These are phyloP conservation scores for Nannochloropsis salina DNA, from an alignment of 108 stramenopile species.

Conservation along the genomic window DNA sequence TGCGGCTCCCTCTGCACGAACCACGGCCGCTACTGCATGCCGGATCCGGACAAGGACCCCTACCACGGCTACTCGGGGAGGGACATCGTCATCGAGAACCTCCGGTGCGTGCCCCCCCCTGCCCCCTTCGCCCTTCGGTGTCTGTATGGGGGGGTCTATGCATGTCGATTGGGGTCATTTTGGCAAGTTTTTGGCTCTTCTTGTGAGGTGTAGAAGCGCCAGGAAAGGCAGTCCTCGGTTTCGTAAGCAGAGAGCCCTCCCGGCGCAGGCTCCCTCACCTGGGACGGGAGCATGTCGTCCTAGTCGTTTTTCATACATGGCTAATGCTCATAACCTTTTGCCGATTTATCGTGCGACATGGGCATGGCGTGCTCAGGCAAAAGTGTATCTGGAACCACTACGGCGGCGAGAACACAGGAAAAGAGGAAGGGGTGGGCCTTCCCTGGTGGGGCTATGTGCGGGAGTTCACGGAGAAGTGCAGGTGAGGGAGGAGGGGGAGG, in stretches of 20 bases:
- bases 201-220: background rate
- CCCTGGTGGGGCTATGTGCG: conserved; percentile 81
- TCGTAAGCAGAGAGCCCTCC: background rate
- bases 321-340: background rate
- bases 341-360: background rate
- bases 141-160: background rate
- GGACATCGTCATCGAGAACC: conserved; percentile 73
- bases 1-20: conserved; percentile 86
- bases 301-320: background rate
- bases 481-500: conserved; percentile 39
- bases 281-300: background rate
- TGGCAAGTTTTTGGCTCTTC: background rate
- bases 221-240: background rate
- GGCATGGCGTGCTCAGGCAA: background rate
- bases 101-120: conserved; percentile 47
- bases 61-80: conserved; percentile 66
- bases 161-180: background rate
- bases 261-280: background rate
- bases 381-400: conserved; percentile 27
- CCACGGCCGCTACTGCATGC: conserved; percentile 78
- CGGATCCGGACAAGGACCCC: conserved; percentile 80
- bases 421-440: conserved; percentile 62
- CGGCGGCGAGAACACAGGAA: conserved; percentile 28
- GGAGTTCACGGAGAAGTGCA: conserved; percentile 65
- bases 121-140: background rate